Evolutionary conservation across 108 stramenopile genomes (phyloP), one percentile per base, ranked within the genome.

Genomic region (Aurantiochytrium sp.): DNA sequence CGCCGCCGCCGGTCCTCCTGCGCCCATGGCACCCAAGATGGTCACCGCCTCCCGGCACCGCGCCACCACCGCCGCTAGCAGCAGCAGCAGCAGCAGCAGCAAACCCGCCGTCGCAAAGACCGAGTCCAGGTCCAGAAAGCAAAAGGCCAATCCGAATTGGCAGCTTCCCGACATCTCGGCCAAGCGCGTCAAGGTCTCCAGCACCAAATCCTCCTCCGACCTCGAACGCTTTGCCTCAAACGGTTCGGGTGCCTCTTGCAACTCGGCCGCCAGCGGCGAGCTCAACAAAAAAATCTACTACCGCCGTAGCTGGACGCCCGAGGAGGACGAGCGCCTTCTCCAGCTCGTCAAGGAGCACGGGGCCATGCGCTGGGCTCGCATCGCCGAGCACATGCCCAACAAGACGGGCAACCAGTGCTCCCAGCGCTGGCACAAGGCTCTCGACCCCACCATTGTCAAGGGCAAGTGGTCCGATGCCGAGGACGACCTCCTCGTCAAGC

Each of bases 381-480:
- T 93, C 44, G 89, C 92, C 18, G 92, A 93, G 59, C 88, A 59
- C 44, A 87, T 92, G 58, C 73, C 73, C n/a, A 91, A 90, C 21
- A 89, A 91, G 51, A 21, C 73, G 49, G 90, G 93, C 49, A 93
- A 92, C 25, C 92, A 93, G 51, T 53, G 44, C 73, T 51, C 49
- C 44, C 91, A 94, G 90, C 91, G 94, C 23, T 94, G 91, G 91
- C 90, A 90, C 72, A 88, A 92, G 59, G 60, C 87, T n/a, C 90
- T 92, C 25, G 87, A 92, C 59, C 91, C 91, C 14, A 51, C 23
- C 25, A 92, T 92, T 29, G 88, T 58, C 57, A 90, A 90, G 71
- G 88, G 89, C 23, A 88, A 60, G 23, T 92, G 91, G 91, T 51
- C 49, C 51, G 73, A 92, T 47, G 91, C 90, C 43, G 94, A 94